Evolutionary conservation across 2,329 filamentous ascomycete genomes (phyloP), one percentile per base, ranked within the genome.

Genomic region (Hypoxylon sp.): DNA sequence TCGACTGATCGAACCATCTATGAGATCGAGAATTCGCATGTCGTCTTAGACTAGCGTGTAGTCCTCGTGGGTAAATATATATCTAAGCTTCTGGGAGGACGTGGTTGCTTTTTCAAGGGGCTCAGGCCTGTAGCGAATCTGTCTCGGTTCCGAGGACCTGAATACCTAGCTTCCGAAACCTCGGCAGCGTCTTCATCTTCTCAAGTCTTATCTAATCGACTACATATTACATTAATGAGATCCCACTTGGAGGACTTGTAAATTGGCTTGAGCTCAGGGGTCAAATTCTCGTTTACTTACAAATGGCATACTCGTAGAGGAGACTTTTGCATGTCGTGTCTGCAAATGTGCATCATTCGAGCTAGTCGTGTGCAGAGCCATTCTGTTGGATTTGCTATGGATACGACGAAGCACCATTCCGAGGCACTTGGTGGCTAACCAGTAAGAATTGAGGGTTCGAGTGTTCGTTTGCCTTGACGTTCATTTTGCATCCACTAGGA

Each of bases 121-220:
- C 21, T 25, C 9, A 25, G 9, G 12, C 11, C 23, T 6, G 23
- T 11, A 26, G 23, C 23, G 23, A 11, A 6, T 12, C 4, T 5
- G 5, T n/a, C 6, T 30, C 27, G 31, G n/a, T n/a, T n/a, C n/a
- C n/a, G n/a, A n/a, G n/a, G n/a, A n/a, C n/a, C n/a, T n/a, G n/a
- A n/a, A 16, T 19, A 34, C 27, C 29, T 20, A 37, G 17, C 29
- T 21, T 35, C 29, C n/a, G 13, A 32, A 45, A 42, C n/a, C n/a
- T n/a, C n/a, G 42, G 30, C 31, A 19, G 29, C 17, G 13, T 53
- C 46, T 45, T 7, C 19, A 41, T 56, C 48, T 26, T 15, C 8
- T 1, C 5, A 12, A 11, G 23, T n/a, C n/a, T n/a, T n/a, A n/a
- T n/a, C n/a, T n/a, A n/a, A n/a, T n/a, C n/a, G n/a, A n/a, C n/a